Percentiles rank a stretch among this genome's conserved stretches.
Evolutionary conservation across 495 filamentous ascomycete species (phyloP).

Genomic region (Astrothelium macrocarpum): DNA sequence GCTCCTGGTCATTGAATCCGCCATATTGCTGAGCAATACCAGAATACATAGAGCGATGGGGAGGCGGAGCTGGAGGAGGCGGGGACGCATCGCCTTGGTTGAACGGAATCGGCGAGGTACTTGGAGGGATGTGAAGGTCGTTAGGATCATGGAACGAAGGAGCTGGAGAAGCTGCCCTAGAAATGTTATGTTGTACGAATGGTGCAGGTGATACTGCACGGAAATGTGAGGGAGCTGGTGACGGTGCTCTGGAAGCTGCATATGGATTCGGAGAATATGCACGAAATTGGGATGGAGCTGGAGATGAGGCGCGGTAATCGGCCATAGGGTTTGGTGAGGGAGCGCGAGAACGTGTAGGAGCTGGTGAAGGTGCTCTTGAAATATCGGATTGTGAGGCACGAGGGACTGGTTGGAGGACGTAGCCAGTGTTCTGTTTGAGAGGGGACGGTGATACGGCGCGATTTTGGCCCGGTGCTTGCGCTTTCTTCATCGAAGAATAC

Average conservation of each 20-base stretch:
- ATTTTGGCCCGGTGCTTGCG: conserved; percentile 17
- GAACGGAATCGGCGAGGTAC: conserved; percentile 23
- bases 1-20: background rate
- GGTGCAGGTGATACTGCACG: conserved; percentile 30
- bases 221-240: conserved; percentile 13
- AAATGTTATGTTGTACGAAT: conserved; percentile 23
- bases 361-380: conserved; percentile 7
- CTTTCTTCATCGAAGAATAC: conserved; percentile 37
- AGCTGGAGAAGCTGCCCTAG: conserved; percentile 27
- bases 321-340: conserved; percentile 42
- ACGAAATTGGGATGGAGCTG: conserved; percentile 10
- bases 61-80: conserved; percentile 36
- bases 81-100: conserved; percentile 17
- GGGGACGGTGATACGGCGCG: conserved; percentile 8
- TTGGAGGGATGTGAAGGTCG: conserved; percentile 28
- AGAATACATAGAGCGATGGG: conserved; percentile 22
- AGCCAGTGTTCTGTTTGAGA: conserved; percentile 11
- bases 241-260: conserved; percentile 6
- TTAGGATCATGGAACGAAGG: conserved; percentile 11
- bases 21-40: background rate
- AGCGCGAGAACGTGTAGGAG: conserved; percentile 26
- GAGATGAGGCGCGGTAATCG: conserved; percentile 25
- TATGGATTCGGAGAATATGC: conserved; percentile 22
- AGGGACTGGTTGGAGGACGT: conserved; percentile 40
- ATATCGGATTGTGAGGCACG: conserved; percentile 32